Percentiles rank a stretch among this genome's conserved stretches.
Conservation (phyloP, 1,284 basidiomycete genomes). For the Schizophyllum commune region DNA sequence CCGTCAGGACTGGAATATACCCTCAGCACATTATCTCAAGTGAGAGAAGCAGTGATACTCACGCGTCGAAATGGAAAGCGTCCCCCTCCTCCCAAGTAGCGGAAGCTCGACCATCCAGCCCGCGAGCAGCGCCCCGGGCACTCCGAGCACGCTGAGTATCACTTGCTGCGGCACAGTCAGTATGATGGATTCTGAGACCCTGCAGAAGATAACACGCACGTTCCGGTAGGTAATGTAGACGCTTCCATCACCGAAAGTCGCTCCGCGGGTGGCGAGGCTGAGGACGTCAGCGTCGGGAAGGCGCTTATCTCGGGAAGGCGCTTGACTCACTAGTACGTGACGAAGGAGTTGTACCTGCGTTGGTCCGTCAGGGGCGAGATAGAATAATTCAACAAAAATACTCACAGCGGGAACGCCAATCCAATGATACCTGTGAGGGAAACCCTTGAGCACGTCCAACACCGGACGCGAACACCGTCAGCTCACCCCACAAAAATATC, state of each 20-base stretch:
- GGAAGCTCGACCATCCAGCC: conserved; percentile 56
- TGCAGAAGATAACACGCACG: conserved; percentile 31
- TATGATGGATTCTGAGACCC: not conserved
- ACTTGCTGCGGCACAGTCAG: conserved; percentile 36
- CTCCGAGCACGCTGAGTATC: conserved; percentile 59
- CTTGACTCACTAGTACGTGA: conserved; percentile 49
- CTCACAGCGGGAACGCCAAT: conserved; percentile 54
- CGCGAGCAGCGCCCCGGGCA: conserved; percentile 58
- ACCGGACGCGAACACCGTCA: not conserved
- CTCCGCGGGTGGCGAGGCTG: conserved; percentile 44
- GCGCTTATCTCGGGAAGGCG: not conserved
- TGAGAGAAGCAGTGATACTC: not conserved
- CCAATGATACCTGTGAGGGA: conserved; percentile 48
- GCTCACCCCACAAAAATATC: conserved; percentile 48
- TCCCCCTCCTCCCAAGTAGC: conserved; percentile 52
- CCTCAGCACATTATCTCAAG: not conserved
- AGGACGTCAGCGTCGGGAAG: not conserved
- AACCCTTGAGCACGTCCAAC: not conserved
- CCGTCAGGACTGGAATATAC: conserved; percentile 46
- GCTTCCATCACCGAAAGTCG: conserved; percentile 50
- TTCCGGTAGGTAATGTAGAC: conserved; percentile 58
- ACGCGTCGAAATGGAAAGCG: conserved; percentile 30
- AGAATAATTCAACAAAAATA: too few relatives aligned
- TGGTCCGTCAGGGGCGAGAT: too few relatives aligned
- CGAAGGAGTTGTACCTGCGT: conserved; percentile 50